Base-by-base conservation (phyloP, 176 grass and related monocot genomes). In the Ensete ventricosum region DNA sequence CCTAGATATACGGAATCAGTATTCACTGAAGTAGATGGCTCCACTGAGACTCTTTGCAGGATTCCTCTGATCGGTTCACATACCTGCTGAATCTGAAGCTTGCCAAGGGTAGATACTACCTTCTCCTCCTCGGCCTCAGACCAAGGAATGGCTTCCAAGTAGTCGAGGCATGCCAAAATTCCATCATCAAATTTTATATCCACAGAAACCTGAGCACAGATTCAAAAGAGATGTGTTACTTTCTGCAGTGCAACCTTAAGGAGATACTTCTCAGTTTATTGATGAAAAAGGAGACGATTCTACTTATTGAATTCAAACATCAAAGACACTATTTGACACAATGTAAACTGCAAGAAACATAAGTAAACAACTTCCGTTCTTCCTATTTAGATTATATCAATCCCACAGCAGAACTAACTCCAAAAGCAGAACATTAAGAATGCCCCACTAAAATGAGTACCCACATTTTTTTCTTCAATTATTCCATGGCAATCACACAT, bases 121-220 rank as follows among this genome's bases (percentile, higher is more conserved):
- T 65, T 77, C 75, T 65, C 75, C 50, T 77, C 75, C 60, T 77
- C 75, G 9, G 52, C 43, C 75, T 64, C 75, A 0, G 59, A 77
- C 75, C 75, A 77, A 64, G 75, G 75, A 14, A 77, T 64, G 48
- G 49, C 58, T 53, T 77, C 75, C 60, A 77, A 77, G 53, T 77
- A 77, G 49, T 77, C 59, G 23, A 77, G 75, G 34, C 75, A 77
- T 64, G 75, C 58, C 17, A 19, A 52, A 52, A 77, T 24, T 64
- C 59, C 75, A 8, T 63, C 48, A 62, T 77, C 75, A 26, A 77
- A 77, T 52, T 52, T 53, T 52, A 77, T 66, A 77, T 77, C 75
- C 21, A 53, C 60, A 8, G 75, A 63, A 16, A 77, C 75, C 75
- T 77, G 75, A 59, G 65, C 2, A 8, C 14, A 13, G 65, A 50